Evolutionary conservation across 2,329 filamentous ascomycete genomes (phyloP).

Genomic region (Fonsecaea nubica): DNA sequence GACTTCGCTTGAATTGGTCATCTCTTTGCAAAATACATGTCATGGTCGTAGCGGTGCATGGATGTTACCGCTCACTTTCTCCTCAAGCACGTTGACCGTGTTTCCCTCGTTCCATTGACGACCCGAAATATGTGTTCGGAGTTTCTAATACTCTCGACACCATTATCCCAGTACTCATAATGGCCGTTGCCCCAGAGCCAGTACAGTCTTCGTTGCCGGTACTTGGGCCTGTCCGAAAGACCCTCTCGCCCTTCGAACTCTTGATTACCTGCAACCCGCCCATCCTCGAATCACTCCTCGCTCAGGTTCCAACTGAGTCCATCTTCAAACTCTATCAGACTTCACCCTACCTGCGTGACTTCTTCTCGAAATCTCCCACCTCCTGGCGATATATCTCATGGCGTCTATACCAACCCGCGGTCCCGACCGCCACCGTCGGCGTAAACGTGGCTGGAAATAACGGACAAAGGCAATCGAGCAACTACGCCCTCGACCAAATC

Average conservation of each 20-base stretch:
- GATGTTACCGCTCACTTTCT: neutral
- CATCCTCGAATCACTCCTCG: slow-evolving; percentile 64
- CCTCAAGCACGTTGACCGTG: slow-evolving; percentile 5
- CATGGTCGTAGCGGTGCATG: neutral
- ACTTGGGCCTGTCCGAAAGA: slow-evolving; percentile 14
- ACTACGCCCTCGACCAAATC: slow-evolving; percentile 65
- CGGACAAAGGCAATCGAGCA: slow-evolving; percentile 58
- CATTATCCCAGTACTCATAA: slow-evolving; percentile 18
- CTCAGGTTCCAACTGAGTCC: slow-evolving; percentile 62
- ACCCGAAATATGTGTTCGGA: slow-evolving; percentile 27
- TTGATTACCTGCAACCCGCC: slow-evolving; percentile 64
- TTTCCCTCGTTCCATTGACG: slow-evolving; percentile 3
- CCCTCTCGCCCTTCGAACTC: slow-evolving; percentile 59
- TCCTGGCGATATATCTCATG: slow-evolving; percentile 68
- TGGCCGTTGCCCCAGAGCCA: slow-evolving; percentile 17
- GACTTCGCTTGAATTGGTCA: neutral
- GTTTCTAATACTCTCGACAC: slow-evolving; percentile 1
- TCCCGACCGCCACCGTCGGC: slow-evolving; percentile 43
- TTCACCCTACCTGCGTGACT: slow-evolving; percentile 60
- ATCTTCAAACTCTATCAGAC: slow-evolving; percentile 66
- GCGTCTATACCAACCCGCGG: slow-evolving; percentile 54
- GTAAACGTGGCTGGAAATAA: slow-evolving; percentile 39
- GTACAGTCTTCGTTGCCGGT: slow-evolving; percentile 26
- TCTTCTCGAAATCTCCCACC: slow-evolving; percentile 63
- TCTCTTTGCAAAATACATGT: neutral